Base-by-base conservation (phyloP, 495 filamentous ascomycete genomes). In the Barbatosphaeria neglecta region DNA sequence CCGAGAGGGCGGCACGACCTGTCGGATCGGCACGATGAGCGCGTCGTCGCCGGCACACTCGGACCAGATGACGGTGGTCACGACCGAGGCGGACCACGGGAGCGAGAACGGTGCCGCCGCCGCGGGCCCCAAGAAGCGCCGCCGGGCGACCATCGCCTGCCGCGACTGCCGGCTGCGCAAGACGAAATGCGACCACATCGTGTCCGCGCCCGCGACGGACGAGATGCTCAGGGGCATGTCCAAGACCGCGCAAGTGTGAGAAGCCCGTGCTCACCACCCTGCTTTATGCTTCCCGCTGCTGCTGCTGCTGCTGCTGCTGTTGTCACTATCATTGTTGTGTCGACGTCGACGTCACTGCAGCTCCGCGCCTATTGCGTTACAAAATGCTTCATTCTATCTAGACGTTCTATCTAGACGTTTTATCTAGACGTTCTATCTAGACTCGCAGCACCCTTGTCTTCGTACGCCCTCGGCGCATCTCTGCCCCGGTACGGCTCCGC, bases 101-200 rank as follows among this genome's bases (percentile, higher is more conserved):
- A 24, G 39, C 39, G 39, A 41, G 20, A 22, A 20, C 13, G 39
- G 22, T 5, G 18, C 8, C 15, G 17, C n/a, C 39, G 20, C 20
- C 39, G 15, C 13, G 20, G 37, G 37, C 17, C 45, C 45, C 37
- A 47, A 41, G 25, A 47, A 47, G 24, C 45, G 45, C 3, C 45
- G 45, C 4, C 45, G 45, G 1, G 45, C 45, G n/a, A 41, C 45
- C 16, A 41, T 71, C 53, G 67, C 70, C 3, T 74, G 70, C 48
- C 61, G 58, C 31, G 65, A 68, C 22, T 74, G 70, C 41, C 67
- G 69, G 44, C 62, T 56, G 43, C 54, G 67, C 39, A 74, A 74
- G 50, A 57, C 72, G 22, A 65, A 64, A 43, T 74, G 70, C 44
- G 68, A 74, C 49, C 64, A 68, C 41, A 67, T 68, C 25, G 69